A percentile compares a stretch with the other conserved stretches of the same genome.
These are phyloP conservation scores for Aspergillus floridensis DNA, from an alignment of 2,329 filamentous ascomycete species.

Conservation along the genomic window DNA sequence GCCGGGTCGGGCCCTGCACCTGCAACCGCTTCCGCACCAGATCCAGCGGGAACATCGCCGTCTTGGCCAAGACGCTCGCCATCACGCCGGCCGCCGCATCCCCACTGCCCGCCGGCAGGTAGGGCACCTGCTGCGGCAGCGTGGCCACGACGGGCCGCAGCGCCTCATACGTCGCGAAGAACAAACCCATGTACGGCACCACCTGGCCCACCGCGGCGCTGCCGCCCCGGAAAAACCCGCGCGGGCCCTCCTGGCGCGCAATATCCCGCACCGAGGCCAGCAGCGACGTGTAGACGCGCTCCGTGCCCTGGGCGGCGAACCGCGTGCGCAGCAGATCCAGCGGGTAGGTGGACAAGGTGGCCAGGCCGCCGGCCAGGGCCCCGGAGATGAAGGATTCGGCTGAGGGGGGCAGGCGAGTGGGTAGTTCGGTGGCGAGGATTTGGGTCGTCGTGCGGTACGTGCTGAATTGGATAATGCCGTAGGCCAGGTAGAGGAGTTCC, in stretches of 20 bases:
- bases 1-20: conserved; percentile 85
- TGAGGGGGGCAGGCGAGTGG: conserved; percentile 59
- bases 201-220: conserved; percentile 81
- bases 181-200: conserved; percentile 93
- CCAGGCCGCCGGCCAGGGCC: conserved; percentile 74
- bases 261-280: conserved; percentile 70
- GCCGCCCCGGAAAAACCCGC: conserved; percentile 85
- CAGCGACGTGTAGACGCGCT: conserved; percentile 75
- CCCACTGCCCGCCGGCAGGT: conserved; percentile 69
- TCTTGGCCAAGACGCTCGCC: conserved; percentile 81
- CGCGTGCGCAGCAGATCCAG: conserved; percentile 89
- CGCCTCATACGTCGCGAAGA: conserved; percentile 86
- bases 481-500: conserved; percentile 89
- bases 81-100: conserved; percentile 80
- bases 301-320: conserved; percentile 88
- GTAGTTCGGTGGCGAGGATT: conserved; percentile 55
- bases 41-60: conserved; percentile 87
- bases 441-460: conserved; percentile 75
- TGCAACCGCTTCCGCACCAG: conserved; percentile 90
- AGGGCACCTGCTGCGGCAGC: conserved; percentile 16
- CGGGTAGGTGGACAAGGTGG: conserved; percentile 84
- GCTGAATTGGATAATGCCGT: conserved; percentile 85
- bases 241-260: conserved; percentile 66
- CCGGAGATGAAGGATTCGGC: conserved; percentile 80
- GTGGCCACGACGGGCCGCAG: conserved; percentile 58